A percentile compares a stretch with the other conserved stretches of the same genome.
These are phyloP conservation scores for Talaromyces sp. DNA, from an alignment of 2,329 filamentous ascomycete species.

Conservation along the genomic window DNA sequence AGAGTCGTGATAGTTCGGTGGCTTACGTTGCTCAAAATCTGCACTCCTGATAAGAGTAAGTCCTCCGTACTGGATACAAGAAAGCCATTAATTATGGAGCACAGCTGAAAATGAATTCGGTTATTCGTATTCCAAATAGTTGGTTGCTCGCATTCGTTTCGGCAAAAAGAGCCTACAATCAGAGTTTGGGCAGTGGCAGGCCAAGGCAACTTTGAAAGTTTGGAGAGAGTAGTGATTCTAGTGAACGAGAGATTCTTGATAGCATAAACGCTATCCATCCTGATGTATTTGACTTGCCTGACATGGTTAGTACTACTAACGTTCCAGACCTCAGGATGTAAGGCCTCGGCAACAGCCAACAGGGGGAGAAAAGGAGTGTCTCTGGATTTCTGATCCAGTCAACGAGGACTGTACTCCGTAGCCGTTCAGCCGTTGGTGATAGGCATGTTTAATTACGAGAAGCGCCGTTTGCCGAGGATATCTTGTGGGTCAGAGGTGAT, in stretches of 20 bases:
- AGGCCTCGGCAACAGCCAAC: too few relatives aligned
- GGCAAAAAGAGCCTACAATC: neutral
- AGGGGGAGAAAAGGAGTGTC: too few relatives aligned
- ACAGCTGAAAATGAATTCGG: neutral
- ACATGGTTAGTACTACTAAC: neutral
- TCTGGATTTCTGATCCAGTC: neutral
- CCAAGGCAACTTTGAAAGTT: neutral
- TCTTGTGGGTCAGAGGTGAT: neutral
- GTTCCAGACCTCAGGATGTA: neutral
- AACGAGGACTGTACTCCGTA: too few relatives aligned
- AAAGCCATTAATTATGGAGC: neutral
- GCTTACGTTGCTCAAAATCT: neutral
- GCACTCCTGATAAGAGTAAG: neutral
- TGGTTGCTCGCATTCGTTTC: neutral
- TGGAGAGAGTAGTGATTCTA: too few relatives aligned
- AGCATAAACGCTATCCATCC: neutral
- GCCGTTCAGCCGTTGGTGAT: neutral
- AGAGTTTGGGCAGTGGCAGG: neutral
- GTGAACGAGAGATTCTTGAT: neutral
- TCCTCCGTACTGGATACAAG: neutral
- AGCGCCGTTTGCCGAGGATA: neutral
- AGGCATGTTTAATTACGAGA: neutral
- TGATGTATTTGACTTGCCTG: neutral
- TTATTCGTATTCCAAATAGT: neutral
- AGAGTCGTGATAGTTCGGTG: neutral